phyloP scores from a whole-genome alignment of 2,329 filamentous ascomycete species.

The Paecilomyces niveus region DNA sequence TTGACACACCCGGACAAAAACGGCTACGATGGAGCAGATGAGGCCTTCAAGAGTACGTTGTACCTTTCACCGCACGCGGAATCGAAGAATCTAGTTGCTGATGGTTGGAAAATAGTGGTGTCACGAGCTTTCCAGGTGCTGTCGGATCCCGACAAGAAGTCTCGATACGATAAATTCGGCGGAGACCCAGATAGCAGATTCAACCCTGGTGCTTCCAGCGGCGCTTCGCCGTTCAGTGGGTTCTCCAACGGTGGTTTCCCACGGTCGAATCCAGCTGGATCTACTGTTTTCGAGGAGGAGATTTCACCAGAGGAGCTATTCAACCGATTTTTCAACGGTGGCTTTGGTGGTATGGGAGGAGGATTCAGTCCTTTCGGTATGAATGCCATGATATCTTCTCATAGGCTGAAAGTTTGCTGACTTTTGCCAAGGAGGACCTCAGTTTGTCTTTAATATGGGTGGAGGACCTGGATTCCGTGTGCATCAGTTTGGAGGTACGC shows the following conservation, averaged over 20 bases:
- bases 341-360: conserved; percentile 42
- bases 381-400: conserved; percentile 11
- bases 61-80: not conserved
- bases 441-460: conserved; percentile 92
- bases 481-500: conserved; percentile 84
- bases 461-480: conserved; percentile 87
- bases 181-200: conserved; percentile 90
- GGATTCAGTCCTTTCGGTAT: conserved; percentile 63
- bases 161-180: conserved; percentile 80
- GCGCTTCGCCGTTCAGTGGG: conserved; percentile 35
- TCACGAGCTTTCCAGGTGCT: conserved; percentile 87
- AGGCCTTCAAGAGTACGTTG: conserved; percentile 81
- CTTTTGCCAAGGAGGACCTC: conserved; percentile 54
- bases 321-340: conserved; percentile 88
- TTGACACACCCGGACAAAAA: conserved; percentile 99
- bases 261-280: conserved; percentile 40
- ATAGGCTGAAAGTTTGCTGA: not conserved
- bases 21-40: conserved; percentile 87
- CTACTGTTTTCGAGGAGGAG: conserved; percentile 74
- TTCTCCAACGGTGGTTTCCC: conserved; percentile 44
- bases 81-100: not conserved
- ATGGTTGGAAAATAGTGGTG: conserved; percentile 54
- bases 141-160: conserved; percentile 87
- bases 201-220: conserved; percentile 42
- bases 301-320: conserved; percentile 97